Conservation (phyloP, 768 basidiomycete genomes). For the Amanita jacksonii region DNA sequence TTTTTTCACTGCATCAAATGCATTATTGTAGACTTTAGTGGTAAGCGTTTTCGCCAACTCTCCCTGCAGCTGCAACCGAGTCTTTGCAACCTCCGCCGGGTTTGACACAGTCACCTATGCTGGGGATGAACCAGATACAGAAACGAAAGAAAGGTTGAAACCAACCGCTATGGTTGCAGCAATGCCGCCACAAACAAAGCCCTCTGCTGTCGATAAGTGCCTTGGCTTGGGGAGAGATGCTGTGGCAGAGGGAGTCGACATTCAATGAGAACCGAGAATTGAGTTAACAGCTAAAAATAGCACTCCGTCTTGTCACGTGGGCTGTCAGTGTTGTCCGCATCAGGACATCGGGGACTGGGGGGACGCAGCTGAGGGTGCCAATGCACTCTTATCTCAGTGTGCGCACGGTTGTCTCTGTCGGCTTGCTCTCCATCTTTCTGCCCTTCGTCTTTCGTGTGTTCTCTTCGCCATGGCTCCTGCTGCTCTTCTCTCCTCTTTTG, state of each 20-base stretch:
- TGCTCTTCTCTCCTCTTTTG: conserved; percentile 56
- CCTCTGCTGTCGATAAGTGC: conserved; percentile 58
- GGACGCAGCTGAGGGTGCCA: no score
- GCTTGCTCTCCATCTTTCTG: conserved; percentile 44
- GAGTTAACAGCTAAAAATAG: not conserved
- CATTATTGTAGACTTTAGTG: conserved; percentile 78
- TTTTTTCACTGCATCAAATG: conserved; percentile 77
- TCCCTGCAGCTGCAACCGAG: conserved; percentile 91
- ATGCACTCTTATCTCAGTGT: conserved; percentile 35
- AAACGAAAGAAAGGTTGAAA: conserved; percentile 11
- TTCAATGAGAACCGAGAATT: conserved; percentile 2
- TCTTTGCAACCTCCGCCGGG: conserved; percentile 83
- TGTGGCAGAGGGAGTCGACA: conserved; percentile 12
- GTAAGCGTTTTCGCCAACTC: conserved; percentile 75
- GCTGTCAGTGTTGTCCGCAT: no score
- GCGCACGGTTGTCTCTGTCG: conserved; percentile 46
- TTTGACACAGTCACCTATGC: conserved; percentile 70
- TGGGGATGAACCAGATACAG: conserved; percentile 9
- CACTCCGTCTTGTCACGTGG: no score
- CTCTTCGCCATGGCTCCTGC: conserved; percentile 56
- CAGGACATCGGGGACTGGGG: no score
- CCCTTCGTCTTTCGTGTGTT: conserved; percentile 46
- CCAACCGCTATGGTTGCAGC: conserved; percentile 88
- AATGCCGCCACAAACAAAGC: conserved; percentile 82
- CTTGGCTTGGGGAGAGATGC: conserved; percentile 14